Evolutionary conservation across 1,284 basidiomycete genomes (phyloP), one percentile per base, ranked within the genome.

Genomic region (Tilletia horrida): DNA sequence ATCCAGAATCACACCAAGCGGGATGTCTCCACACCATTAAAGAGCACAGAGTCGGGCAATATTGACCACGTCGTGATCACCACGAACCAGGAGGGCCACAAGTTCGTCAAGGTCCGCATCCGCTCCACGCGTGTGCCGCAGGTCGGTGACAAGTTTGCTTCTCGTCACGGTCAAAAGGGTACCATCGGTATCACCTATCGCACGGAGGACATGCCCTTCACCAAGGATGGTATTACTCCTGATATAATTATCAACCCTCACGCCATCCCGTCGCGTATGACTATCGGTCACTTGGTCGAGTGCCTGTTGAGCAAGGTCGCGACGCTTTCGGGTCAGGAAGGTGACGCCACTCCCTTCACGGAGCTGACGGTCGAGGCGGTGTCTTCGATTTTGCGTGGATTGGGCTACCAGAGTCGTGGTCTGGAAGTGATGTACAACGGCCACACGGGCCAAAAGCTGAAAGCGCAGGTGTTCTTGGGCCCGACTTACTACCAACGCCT

Each of bases 201-300:
- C 63, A 96, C 98, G 83, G 96, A 99, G 83, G 95, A 99, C 83
- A 97, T 99, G 95, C 95, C 95, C 40, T 99, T 98, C 85, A 96
- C 93, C 3, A 88, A 89, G 3, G 93, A 97, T 81, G 96, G 96
- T 69, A 92, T 97, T 76, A 91, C 91, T 6, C 95, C 95, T 1
- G 95, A 99, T 82, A 87, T 98, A 78, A 88, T 99, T 85, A 98
- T 99, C 84, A 99, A 99, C 81, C 95, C 95, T 42, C 95, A 99
- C 84, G 96, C 95, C 79, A 97, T 99, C 84, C 95, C 95, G 4
- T 97, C 95, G 69, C 95, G 96, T 85, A 99, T 98, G 95, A 99
- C 95, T 16, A 98, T 99, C 80, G 95, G 95, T 16, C 96, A 99
- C 84, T 89, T 99, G 87, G 94, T 99, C 81, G 95, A 99, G 84